Conservation (phyloP, 768 basidiomycete genomes). For the Boletus rubroflammeus region DNA sequence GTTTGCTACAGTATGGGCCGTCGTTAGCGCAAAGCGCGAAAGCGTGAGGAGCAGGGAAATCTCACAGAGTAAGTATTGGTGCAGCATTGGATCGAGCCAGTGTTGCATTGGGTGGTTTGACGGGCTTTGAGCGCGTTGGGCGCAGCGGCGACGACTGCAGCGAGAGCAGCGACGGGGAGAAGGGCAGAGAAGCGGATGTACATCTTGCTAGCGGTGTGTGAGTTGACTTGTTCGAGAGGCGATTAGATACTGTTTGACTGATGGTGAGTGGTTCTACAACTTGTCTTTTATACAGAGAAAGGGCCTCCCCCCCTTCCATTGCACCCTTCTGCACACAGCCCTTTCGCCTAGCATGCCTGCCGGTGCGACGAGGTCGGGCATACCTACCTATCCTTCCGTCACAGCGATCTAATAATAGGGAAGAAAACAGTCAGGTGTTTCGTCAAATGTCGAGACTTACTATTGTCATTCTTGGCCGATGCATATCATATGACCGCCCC, state of each 20-base stretch:
- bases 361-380: too few species aligned
- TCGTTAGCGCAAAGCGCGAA: not conserved
- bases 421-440: too few species aligned
- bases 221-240: not conserved
- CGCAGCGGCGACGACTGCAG: conserved; percentile 1
- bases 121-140: not conserved
- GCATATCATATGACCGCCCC: too few species aligned
- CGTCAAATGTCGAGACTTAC: too few species aligned
- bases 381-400: not conserved
- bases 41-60: not conserved
- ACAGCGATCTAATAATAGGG: too few species aligned
- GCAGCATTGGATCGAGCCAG: conserved; percentile 5
- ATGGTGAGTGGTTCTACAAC: too few species aligned
- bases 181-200: conserved; percentile 1
- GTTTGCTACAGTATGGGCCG: not conserved
- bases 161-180: conserved; percentile 6
- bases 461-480: too few species aligned
- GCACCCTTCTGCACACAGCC: too few species aligned
- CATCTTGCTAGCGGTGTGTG: not conserved
- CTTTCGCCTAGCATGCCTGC: too few species aligned
- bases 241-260: not conserved
- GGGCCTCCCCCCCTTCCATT: not conserved
- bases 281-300: not conserved
- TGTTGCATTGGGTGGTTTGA: not conserved
- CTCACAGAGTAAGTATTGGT: not conserved